A percentile compares a stretch with the other conserved stretches of the same genome.
Conservation (phyloP, 257 asterid genomes). For the Lycium barbarum region DNA sequence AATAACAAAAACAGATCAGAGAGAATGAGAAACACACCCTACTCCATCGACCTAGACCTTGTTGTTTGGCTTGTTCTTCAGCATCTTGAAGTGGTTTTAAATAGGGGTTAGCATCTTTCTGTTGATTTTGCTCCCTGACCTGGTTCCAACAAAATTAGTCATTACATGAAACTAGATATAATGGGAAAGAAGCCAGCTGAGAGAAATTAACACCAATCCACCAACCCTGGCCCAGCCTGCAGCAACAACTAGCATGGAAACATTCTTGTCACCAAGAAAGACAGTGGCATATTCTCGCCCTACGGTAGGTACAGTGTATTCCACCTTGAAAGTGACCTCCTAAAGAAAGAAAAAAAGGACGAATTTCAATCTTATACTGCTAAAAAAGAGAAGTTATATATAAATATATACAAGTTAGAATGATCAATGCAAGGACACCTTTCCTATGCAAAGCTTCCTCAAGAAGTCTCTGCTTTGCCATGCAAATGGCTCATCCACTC, state of each 20-base stretch:
- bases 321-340: constrained; percentile 94
- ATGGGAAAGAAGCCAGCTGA: constrained; percentile 14
- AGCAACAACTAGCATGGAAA: constrained; percentile 74
- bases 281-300: constrained; percentile 94
- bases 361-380: background rate
- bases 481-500: constrained; percentile 93
- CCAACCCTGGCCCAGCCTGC: constrained; percentile 99
- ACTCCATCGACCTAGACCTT: constrained; percentile 96
- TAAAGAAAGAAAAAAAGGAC: constrained; percentile 28
- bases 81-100: constrained; percentile 72
- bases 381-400: background rate
- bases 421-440: constrained; percentile 53
- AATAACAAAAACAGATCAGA: constrained; percentile 10
- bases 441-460: constrained; percentile 90
- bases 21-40: constrained; percentile 55
- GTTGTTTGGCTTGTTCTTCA: constrained; percentile 89
- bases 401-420: background rate
- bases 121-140: constrained; percentile 96
- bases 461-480: constrained; percentile 95
- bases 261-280: constrained; percentile 81
- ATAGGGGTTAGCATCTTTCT: constrained; percentile 87
- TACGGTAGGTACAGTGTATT: constrained; percentile 83
- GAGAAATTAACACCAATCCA: constrained; percentile 22
- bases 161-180: background rate
- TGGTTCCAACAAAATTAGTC: constrained; percentile 38